Evolutionary conservation across 495 filamentous ascomycete species (phyloP).

Genomic region (Oidiodendron maius): DNA sequence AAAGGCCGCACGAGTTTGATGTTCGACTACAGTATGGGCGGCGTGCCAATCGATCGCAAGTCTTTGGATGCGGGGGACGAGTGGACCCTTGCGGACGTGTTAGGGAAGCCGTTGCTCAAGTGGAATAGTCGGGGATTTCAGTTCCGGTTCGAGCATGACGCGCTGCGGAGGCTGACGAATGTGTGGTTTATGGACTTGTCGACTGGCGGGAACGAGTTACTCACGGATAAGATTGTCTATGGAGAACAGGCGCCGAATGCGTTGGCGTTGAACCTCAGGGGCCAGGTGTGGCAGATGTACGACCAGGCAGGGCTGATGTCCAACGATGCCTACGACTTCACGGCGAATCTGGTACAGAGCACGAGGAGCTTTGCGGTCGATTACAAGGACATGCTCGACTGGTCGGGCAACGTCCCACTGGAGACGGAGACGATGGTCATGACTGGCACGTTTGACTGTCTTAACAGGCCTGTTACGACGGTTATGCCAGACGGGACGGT

Average conservation of each 20-base stretch:
- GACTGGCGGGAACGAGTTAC: background rate
- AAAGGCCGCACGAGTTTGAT: slow-evolving; percentile 5
- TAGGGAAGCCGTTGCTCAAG: background rate
- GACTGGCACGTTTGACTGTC: slow-evolving; percentile 14
- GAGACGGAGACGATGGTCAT: slow-evolving; percentile 4
- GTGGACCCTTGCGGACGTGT: background rate
- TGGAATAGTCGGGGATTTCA: background rate
- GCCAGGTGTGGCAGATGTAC: background rate
- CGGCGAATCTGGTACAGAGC: slow-evolving; percentile 13
- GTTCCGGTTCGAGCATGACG: background rate
- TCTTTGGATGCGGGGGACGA: slow-evolving; percentile 1
- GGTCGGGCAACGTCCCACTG: slow-evolving; percentile 10
- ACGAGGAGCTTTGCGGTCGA: slow-evolving; percentile 5
- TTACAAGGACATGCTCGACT: slow-evolving; percentile 22
- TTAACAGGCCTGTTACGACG: slow-evolving; percentile 8
- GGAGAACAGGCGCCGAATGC: slow-evolving; percentile 7
- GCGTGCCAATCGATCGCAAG: background rate
- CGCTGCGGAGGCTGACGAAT: background rate
- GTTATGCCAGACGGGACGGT: slow-evolving; percentile 1
- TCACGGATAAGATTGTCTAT: slow-evolving; percentile 3
- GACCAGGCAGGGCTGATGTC: slow-evolving; percentile 24
- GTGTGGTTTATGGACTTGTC: background rate
- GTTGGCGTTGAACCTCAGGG: slow-evolving; percentile 5
- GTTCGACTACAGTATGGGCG: background rate
- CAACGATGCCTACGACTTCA: slow-evolving; percentile 22